A percentile compares a stretch with the other conserved stretches of the same genome.
These are phyloP conservation scores for Pyricularia grisea DNA, from an alignment of 2,329 filamentous ascomycete species.

Conservation along the genomic window DNA sequence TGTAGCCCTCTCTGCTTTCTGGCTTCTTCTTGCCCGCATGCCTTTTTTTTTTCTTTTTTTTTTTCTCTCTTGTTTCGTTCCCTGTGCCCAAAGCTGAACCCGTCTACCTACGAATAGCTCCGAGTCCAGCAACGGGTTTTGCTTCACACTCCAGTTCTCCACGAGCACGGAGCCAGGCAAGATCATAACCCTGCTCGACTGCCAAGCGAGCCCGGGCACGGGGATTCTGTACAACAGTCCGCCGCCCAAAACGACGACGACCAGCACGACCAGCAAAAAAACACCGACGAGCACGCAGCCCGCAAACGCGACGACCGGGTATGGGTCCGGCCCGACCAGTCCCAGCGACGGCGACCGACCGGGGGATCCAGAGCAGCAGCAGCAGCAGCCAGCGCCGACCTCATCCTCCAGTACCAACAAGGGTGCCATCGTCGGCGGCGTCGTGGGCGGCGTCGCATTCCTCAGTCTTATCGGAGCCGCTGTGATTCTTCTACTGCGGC, in stretches of 20 bases:
- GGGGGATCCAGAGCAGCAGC: neutral
- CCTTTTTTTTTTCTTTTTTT: no score
- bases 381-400: neutral
- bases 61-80: no score
- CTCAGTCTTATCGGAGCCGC: conserved; percentile 11
- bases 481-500: conserved; percentile 15
- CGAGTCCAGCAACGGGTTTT: neutral
- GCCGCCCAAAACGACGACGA: neutral
- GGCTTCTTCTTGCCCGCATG: neutral
- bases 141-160: neutral
- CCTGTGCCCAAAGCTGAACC: neutral
- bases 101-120: neutral
- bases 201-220: neutral
- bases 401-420: conserved; percentile 5
- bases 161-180: neutral
- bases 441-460: conserved; percentile 10
- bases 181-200: neutral
- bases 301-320: neutral
- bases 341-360: neutral
- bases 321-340: neutral
- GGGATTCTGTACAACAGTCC: neutral
- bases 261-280: neutral
- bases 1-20: neutral
- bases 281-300: neutral
- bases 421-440: conserved; percentile 18